phyloP scores from a whole-genome alignment of 106 monocot species.

The Chionographis japonica region DNA sequence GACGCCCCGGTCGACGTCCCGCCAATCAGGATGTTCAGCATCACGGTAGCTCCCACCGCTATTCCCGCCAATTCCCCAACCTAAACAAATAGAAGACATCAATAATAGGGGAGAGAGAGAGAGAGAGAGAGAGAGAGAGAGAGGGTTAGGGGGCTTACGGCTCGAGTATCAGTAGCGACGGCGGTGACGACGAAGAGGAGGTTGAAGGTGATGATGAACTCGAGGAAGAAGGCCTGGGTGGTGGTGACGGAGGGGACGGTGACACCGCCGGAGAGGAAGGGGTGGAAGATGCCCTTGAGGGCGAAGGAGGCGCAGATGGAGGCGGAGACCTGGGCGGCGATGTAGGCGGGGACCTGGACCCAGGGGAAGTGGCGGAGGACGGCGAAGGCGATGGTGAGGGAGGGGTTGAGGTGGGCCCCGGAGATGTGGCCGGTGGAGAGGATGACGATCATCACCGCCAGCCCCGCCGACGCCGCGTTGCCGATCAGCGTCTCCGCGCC shows the following conservation, averaged over 20 bases:
- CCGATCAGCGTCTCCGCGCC: constrained; percentile 74
- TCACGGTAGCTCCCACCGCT: constrained; percentile 89
- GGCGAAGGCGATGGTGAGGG: constrained; percentile 89
- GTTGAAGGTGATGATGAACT: constrained; percentile 81
- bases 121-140: too few species aligned
- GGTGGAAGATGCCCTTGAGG: constrained; percentile 70
- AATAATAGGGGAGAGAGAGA: background rate
- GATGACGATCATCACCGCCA: constrained; percentile 85
- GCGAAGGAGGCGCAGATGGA: constrained; percentile 87
- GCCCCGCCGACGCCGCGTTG: constrained; percentile 76
- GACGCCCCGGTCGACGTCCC: constrained; percentile 80
- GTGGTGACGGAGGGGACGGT: constrained; percentile 74
- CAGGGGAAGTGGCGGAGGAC: constrained; percentile 94
- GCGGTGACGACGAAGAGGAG: constrained; percentile 89
- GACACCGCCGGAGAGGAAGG: constrained; percentile 87
- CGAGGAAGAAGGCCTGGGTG: constrained; percentile 73
- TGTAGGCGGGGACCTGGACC: constrained; percentile 87
- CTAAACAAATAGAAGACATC: constrained; percentile 17
- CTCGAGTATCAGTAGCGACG: constrained; percentile 71
- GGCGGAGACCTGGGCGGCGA: constrained; percentile 68
- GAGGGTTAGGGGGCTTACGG: constrained; percentile 13
- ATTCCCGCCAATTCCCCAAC: constrained; percentile 89
- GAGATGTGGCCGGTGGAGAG: constrained; percentile 99
- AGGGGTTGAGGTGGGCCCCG: constrained; percentile 92
- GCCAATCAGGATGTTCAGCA: constrained; percentile 78